Conservation (phyloP, 352 stramenopile species). For the Phytopythium montanum region DNA sequence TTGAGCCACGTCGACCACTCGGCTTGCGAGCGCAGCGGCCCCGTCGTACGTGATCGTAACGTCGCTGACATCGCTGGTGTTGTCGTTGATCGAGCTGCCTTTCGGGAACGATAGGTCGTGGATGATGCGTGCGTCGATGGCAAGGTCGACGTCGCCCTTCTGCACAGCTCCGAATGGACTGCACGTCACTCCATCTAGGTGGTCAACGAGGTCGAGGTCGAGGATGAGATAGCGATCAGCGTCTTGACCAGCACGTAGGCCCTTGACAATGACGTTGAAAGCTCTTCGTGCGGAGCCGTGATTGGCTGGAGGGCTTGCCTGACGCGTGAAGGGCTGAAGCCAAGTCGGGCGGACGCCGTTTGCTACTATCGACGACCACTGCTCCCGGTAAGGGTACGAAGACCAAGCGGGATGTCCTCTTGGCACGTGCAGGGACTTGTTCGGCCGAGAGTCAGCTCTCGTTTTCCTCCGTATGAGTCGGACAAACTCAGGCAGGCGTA, state of each 20-base stretch:
- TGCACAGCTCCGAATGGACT: conserved; percentile 14
- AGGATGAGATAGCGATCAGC: conserved; percentile 10
- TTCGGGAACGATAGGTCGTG: conserved; percentile 11
- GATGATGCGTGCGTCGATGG: conserved; percentile 9
- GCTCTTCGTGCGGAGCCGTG: conserved; percentile 8
- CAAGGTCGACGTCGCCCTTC: conserved; percentile 8
- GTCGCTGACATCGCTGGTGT: background rate
- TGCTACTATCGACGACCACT: too few relatives aligned
- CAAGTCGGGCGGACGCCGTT: conserved; percentile 2
- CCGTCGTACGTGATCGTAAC: background rate
- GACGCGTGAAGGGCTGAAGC: too few relatives aligned
- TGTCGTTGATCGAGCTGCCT: conserved; percentile 12
- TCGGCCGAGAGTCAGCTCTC: background rate
- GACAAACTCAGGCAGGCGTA: conserved; percentile 13
- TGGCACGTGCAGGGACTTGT: conserved; percentile 8
- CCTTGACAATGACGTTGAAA: conserved; percentile 12
- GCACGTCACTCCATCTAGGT: conserved; percentile 5
- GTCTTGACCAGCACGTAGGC: conserved; percentile 10
- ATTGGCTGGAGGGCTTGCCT: background rate
- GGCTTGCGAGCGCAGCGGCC: background rate
- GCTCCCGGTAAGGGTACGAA: too few relatives aligned
- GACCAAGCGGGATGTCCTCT: too few relatives aligned
- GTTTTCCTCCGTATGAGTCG: conserved; percentile 10
- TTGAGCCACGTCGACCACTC: background rate
- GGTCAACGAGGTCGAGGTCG: conserved; percentile 5